phyloP scores from a whole-genome alignment of 1,139 yeast genomes.

The Hansenula lynferdii region DNA sequence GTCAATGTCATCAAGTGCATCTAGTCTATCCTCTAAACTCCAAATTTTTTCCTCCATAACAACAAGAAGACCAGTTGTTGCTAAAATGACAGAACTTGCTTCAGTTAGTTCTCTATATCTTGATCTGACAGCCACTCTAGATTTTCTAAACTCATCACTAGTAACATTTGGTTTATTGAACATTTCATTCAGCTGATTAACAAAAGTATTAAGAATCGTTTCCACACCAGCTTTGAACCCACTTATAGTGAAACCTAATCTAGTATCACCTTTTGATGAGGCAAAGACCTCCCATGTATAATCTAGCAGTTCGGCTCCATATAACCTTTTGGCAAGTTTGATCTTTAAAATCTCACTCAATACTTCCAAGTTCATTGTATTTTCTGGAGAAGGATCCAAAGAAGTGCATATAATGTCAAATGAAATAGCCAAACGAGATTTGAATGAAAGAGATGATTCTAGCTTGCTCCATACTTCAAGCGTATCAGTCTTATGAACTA shows the following conservation, averaged over 20 bases:
- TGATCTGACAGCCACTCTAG: conserved; percentile 38
- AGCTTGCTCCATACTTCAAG: conserved; percentile 50
- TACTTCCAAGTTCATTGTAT: conserved; percentile 43
- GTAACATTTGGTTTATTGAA: conserved; percentile 12
- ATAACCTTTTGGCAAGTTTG: conserved; percentile 35
- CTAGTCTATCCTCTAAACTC: conserved; percentile 45
- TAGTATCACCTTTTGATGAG: conserved; percentile 43
- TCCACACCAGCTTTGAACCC: conserved; percentile 42
- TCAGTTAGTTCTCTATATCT: conserved; percentile 36
- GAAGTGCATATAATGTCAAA: conserved; percentile 36
- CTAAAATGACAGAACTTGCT: conserved; percentile 37
- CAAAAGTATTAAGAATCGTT: conserved; percentile 23
- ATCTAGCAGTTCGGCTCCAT: conserved; percentile 46
- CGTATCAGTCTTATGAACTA: conserved; percentile 22
- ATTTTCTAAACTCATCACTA: conserved; percentile 35
- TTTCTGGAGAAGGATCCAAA: conserved; percentile 27
- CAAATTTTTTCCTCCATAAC: conserved; percentile 49
- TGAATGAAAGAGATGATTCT: conserved; percentile 25
- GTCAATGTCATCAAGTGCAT: conserved; percentile 55
- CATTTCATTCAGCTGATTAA: conserved; percentile 9
- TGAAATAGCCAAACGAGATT: conserved; percentile 33
- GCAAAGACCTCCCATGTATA: conserved; percentile 52
- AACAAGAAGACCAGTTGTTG: conserved; percentile 42
- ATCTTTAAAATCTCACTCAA: conserved; percentile 41
- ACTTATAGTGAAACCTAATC: conserved; percentile 42